Evolutionary conservation across 2,329 filamentous ascomycete genomes (phyloP).

Genomic region (Talaromyces sp.): DNA sequence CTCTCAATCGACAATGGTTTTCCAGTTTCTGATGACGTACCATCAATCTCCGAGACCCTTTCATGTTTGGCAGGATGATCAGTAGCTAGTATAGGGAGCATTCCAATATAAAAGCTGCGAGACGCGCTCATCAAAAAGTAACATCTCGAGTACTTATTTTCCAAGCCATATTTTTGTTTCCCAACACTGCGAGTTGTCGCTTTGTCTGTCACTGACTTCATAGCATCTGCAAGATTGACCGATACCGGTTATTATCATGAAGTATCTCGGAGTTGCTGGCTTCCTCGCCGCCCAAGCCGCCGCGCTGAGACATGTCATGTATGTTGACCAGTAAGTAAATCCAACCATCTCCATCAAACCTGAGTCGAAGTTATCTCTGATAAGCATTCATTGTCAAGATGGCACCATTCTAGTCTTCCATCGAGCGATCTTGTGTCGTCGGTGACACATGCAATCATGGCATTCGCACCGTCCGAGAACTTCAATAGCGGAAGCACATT

Average conservation of each 20-base stretch:
- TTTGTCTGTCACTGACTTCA: neutral
- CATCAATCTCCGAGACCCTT: neutral
- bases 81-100: neutral
- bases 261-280: conserved; percentile 28
- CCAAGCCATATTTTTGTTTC: too few species aligned
- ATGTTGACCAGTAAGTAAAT: conserved; percentile 46
- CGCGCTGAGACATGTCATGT: conserved; percentile 41
- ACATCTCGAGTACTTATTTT: too few species aligned
- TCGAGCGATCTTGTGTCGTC: conserved; percentile 35
- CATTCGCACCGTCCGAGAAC: conserved; percentile 51
- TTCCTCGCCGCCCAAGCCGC: conserved; percentile 32
- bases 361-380: conserved; percentile 8
- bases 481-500: conserved; percentile 51
- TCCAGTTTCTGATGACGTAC: neutral
- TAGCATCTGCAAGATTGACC: neutral
- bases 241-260: conserved; percentile 20
- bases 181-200: neutral
- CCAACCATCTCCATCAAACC: neutral
- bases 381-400: conserved; percentile 30
- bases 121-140: neutral
- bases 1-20: neutral
- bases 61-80: neutral
- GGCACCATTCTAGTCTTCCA: conserved; percentile 39
- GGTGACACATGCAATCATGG: conserved; percentile 56
- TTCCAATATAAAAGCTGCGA: conserved; percentile 5